A percentile compares a stretch with the other conserved stretches of the same genome.
phyloP scores from a whole-genome alignment of 306 rosid genomes.

The Prunus kanzakura region DNA sequence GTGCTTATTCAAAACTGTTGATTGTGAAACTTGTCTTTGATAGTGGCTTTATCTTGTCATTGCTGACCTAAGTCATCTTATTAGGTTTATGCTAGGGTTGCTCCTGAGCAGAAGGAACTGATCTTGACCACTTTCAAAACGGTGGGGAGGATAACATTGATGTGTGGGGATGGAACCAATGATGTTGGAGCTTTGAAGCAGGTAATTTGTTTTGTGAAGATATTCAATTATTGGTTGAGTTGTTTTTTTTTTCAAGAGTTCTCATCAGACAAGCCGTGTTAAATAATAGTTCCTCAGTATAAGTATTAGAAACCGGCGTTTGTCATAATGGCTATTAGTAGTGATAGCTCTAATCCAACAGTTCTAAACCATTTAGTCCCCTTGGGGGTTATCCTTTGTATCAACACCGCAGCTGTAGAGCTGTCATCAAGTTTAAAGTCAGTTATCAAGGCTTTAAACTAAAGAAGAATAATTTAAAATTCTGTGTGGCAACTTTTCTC shows the following conservation, averaged over 20 bases:
- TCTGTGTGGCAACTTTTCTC: not conserved
- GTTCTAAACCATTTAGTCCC: no score
- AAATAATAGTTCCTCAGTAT: not conserved
- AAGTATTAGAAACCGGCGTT: not conserved
- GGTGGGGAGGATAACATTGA: conserved; percentile 87
- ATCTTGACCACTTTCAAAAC: conserved; percentile 93
- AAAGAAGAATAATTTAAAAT: not conserved
- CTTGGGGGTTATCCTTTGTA: not conserved
- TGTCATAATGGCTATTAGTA: not conserved
- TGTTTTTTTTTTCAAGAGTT: not conserved
- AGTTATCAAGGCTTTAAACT: not conserved
- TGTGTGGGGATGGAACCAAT: conserved; percentile 99
- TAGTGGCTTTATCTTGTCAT: conserved; percentile 25
- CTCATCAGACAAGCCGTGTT: not conserved
- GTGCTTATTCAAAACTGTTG: conserved; percentile 30
- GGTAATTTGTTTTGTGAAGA: conserved; percentile 38
- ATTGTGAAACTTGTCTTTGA: conserved; percentile 12
- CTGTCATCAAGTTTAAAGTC: not conserved
- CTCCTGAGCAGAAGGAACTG: conserved; percentile 98
- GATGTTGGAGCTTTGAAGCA: conserved; percentile 99
- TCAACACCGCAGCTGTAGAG: not conserved
- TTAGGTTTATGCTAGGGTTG: conserved; percentile 99
- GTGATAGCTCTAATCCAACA: not conserved
- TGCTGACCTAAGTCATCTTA: conserved; percentile 12
- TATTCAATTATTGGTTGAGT: not conserved